These are phyloP conservation scores for Jatropha curcas DNA, from an alignment of 345 rosid genomes.

Conservation along the genomic window DNA sequence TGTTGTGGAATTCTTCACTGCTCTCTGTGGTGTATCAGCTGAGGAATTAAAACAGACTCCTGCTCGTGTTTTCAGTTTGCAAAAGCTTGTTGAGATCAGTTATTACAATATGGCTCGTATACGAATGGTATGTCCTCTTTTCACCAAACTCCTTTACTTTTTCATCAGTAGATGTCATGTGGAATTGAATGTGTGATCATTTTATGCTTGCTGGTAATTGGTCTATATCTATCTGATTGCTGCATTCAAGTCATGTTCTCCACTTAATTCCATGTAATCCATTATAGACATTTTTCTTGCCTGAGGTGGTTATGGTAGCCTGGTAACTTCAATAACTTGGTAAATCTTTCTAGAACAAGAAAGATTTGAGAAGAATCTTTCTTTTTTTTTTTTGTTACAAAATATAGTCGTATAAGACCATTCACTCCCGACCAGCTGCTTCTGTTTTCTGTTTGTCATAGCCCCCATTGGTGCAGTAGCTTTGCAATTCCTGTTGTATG, in stretches of 20 bases:
- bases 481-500: too few species aligned
- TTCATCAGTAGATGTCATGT: constrained; percentile 7
- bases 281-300: too few species aligned
- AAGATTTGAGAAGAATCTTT: too few species aligned
- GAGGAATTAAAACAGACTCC: constrained; percentile 96
- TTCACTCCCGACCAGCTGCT: too few species aligned
- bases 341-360: too few species aligned
- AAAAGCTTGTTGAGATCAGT: constrained; percentile 98
- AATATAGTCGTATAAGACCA: too few species aligned
- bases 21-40: constrained; percentile 94
- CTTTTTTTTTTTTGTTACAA: too few species aligned
- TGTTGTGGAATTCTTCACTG: constrained; percentile 93
- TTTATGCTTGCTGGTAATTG: constrained; percentile 4
- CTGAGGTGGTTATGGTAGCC: too few species aligned
- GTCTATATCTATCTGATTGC: neutral
- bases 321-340: too few species aligned
- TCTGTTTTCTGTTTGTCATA: too few species aligned
- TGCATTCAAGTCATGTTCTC: neutral
- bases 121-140: constrained; percentile 69
- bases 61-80: constrained; percentile 98
- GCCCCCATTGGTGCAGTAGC: too few species aligned
- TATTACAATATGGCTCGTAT: constrained; percentile 98
- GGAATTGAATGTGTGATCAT: neutral
- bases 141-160: neutral
- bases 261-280: too few species aligned